Conservation (phyloP, 345 rosid genomes). For the Aethionema arabicum region DNA sequence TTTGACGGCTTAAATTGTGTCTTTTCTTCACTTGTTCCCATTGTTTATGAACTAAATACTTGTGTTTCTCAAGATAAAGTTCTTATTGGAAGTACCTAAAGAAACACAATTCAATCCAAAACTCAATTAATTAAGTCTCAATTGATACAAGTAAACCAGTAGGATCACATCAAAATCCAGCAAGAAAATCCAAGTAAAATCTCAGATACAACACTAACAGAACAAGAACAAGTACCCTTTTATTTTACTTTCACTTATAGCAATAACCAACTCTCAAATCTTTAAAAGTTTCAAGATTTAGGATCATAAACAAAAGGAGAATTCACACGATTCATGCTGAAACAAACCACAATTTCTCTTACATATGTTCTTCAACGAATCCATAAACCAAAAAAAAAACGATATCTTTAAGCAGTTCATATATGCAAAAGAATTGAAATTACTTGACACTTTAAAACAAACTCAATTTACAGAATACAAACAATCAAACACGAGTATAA, state of each 20-base stretch:
- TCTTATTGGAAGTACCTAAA: background rate
- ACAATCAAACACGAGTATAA: constrained; percentile 11
- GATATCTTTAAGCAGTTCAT: background rate
- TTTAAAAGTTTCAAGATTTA: background rate
- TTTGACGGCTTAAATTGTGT: constrained; percentile 70
- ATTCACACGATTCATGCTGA: background rate
- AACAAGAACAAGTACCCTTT: constrained; percentile 1
- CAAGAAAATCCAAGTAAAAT: background rate
- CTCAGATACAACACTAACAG: background rate
- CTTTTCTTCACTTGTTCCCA: constrained; percentile 82
- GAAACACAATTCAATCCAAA: background rate
- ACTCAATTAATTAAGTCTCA: no score
- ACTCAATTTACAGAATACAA: background rate
- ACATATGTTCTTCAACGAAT: background rate
- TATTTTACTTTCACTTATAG: background rate
- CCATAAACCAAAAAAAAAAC: background rate
- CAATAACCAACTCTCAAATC: background rate
- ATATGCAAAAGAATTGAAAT: background rate
- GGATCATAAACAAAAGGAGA: background rate
- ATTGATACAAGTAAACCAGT: no score
- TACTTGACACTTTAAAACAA: constrained; percentile 6
- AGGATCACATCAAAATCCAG: background rate
- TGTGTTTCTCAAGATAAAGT: constrained; percentile 6
- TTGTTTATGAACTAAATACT: constrained; percentile 12
- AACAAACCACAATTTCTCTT: background rate